These are phyloP conservation scores for Cymbopogon citratus DNA, from an alignment of 176 grass and related monocot genomes.

Conservation along the genomic window DNA sequence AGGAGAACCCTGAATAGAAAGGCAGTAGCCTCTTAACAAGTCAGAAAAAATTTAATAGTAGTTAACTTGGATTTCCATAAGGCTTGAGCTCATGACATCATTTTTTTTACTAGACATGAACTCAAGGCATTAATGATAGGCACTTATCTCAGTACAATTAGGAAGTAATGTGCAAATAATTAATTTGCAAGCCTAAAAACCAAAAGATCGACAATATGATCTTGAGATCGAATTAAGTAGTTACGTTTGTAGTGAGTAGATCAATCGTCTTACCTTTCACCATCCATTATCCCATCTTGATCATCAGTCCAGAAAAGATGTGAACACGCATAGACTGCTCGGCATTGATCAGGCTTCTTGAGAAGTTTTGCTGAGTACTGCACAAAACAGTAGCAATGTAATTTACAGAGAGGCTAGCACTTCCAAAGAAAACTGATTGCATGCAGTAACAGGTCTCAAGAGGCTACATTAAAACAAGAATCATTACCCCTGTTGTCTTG, in stretches of 20 bases:
- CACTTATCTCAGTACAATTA: constrained; percentile 13
- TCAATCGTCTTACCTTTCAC: constrained; percentile 71
- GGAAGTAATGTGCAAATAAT: background rate
- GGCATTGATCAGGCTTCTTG: constrained; percentile 95
- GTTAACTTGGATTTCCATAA: background rate
- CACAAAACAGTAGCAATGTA: too few species aligned
- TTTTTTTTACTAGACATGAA: background rate
- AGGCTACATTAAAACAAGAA: constrained; percentile 20
- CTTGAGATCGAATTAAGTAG: background rate
- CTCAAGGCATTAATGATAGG: background rate
- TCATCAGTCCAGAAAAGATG: constrained; percentile 48
- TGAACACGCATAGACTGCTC: constrained; percentile 98
- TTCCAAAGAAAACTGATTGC: too few species aligned
- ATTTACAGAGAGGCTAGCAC: too few species aligned
- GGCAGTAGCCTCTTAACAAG: constrained; percentile 3
- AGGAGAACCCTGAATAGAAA: constrained; percentile 76
- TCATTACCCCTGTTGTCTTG: constrained; percentile 89
- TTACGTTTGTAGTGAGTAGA: background rate
- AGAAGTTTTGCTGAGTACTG: constrained; percentile 99
- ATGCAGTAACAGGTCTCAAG: too few species aligned
- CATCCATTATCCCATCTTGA: constrained; percentile 84
- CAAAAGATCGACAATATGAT: background rate
- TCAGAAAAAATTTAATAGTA: background rate
- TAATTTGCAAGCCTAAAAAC: background rate
- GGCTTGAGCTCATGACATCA: too few species aligned